Evolutionary conservation across 371 early-diverging fungal genomes (phyloP).

Genomic region (Dentiscutata heterogama): DNA sequence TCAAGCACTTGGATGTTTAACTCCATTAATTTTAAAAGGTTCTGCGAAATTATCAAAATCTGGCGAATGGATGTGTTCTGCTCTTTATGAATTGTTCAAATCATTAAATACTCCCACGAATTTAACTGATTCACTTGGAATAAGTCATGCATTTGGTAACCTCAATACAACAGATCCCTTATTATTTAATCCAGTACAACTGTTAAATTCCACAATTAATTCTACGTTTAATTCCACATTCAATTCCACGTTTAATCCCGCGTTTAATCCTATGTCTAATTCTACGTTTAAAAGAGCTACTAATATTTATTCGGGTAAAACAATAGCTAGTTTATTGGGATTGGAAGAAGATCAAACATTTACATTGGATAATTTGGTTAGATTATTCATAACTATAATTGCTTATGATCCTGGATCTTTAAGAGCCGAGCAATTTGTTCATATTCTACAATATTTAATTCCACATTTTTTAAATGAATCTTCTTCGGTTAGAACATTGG

Average conservation of each 20-base stretch:
- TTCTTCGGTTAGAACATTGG: slow-evolving; percentile 51
- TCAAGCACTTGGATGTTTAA: slow-evolving; percentile 72
- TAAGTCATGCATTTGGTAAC: background rate
- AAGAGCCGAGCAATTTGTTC: slow-evolving; percentile 75
- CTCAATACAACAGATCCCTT: background rate
- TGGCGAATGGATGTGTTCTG: slow-evolving; percentile 28
- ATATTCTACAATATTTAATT: slow-evolving; percentile 60
- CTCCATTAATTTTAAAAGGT: slow-evolving; percentile 65
- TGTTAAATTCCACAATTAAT: slow-evolving; percentile 38
- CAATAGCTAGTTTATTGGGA: slow-evolving; percentile 46
- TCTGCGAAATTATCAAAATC: slow-evolving; percentile 36
- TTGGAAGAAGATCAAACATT: slow-evolving; percentile 57
- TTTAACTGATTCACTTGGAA: slow-evolving; percentile 12
- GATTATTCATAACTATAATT: slow-evolving; percentile 72
- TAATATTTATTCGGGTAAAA: slow-evolving; percentile 48
- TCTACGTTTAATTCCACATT: slow-evolving; percentile 47
- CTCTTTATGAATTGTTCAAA: slow-evolving; percentile 38
- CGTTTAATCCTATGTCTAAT: slow-evolving; percentile 22
- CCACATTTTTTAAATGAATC: slow-evolving; percentile 57
- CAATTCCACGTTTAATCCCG: slow-evolving; percentile 41
- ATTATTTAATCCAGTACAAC: slow-evolving; percentile 1
- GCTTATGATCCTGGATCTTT: slow-evolving; percentile 73
- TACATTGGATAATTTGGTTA: slow-evolving; percentile 64
- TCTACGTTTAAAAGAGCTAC: slow-evolving; percentile 46
- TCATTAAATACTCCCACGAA: background rate